Evolutionary conservation across 2,329 filamentous ascomycete genomes (phyloP).

Genomic region (Aspergillus uvarum): DNA sequence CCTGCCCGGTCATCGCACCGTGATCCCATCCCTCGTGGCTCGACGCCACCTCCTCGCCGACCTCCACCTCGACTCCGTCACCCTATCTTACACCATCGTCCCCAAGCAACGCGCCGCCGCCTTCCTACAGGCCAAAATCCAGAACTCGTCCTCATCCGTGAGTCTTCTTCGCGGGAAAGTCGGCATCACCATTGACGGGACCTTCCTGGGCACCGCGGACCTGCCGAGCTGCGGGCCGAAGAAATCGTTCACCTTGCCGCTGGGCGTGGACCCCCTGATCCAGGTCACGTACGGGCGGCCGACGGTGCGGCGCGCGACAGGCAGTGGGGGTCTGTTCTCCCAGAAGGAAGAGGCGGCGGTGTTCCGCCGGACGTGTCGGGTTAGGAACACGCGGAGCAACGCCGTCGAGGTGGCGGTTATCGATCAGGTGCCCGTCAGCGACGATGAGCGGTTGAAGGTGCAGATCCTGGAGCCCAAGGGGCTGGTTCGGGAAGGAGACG

Average conservation of each 20-base stretch:
- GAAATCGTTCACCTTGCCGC: slow-evolving; percentile 31
- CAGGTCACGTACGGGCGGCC: slow-evolving; percentile 34
- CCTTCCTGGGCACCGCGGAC: slow-evolving; percentile 30
- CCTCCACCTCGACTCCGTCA: slow-evolving; percentile 34
- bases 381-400: slow-evolving; percentile 33
- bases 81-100: slow-evolving; percentile 39
- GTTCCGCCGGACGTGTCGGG: slow-evolving; percentile 31
- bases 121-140: slow-evolving; percentile 42
- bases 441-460: slow-evolving; percentile 32
- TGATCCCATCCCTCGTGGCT: slow-evolving; percentile 34
- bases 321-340: slow-evolving; percentile 25
- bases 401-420: slow-evolving; percentile 29
- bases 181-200: slow-evolving; percentile 30
- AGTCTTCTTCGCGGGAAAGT: slow-evolving; percentile 30
- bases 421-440: slow-evolving; percentile 35
- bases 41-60: slow-evolving; percentile 42
- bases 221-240: slow-evolving; percentile 29
- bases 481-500: slow-evolving; percentile 28
- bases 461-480: slow-evolving; percentile 30
- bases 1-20: slow-evolving; percentile 39
- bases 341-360: slow-evolving; percentile 31
- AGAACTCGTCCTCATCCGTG: slow-evolving; percentile 37
- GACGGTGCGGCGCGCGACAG: slow-evolving; percentile 24
- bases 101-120: slow-evolving; percentile 42
- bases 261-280: slow-evolving; percentile 35